Percentiles rank a stretch among this genome's conserved stretches.
phyloP scores from a whole-genome alignment of 441 rosid species.

The Gossypium schwendimanii region DNA sequence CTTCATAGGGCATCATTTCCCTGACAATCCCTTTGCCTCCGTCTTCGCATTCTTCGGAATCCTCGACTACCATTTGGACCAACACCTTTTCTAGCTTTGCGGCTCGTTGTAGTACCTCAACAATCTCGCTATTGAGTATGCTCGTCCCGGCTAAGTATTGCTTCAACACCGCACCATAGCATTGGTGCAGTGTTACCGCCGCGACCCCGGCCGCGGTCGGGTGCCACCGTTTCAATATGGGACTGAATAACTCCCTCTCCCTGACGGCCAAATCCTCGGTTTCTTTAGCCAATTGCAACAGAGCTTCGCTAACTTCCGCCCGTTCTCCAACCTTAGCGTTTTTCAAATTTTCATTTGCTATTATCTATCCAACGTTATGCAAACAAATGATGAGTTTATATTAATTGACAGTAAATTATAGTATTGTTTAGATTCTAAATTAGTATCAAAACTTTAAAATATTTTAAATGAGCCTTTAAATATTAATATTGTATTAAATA shows the following conservation, averaged over 20 bases:
- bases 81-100: conserved; percentile 75
- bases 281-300: conserved; percentile 66
- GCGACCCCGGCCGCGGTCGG: conserved; percentile 61
- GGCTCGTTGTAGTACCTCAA: conserved; percentile 64
- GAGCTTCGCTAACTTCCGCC: conserved; percentile 47
- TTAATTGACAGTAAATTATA: neutral
- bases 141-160: conserved; percentile 53
- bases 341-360: conserved; percentile 47
- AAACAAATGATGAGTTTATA: neutral
- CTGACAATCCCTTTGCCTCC: conserved; percentile 73
- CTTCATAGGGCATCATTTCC: conserved; percentile 87
- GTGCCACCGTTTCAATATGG: conserved; percentile 67
- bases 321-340: conserved; percentile 34
- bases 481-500: too few relatives aligned
- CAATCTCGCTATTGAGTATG: conserved; percentile 41
- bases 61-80: conserved; percentile 91
- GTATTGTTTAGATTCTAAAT: neutral
- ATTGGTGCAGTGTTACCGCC: conserved; percentile 59
- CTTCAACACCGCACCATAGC: conserved; percentile 70
- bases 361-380: conserved; percentile 28
- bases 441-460: too few relatives aligned
- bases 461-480: too few relatives aligned
- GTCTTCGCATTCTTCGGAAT: conserved; percentile 68
- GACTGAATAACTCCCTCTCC: conserved; percentile 71
- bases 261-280: conserved; percentile 70